phyloP scores from a whole-genome alignment of 257 asterid species.

The Craterostigma plantagineum region DNA sequence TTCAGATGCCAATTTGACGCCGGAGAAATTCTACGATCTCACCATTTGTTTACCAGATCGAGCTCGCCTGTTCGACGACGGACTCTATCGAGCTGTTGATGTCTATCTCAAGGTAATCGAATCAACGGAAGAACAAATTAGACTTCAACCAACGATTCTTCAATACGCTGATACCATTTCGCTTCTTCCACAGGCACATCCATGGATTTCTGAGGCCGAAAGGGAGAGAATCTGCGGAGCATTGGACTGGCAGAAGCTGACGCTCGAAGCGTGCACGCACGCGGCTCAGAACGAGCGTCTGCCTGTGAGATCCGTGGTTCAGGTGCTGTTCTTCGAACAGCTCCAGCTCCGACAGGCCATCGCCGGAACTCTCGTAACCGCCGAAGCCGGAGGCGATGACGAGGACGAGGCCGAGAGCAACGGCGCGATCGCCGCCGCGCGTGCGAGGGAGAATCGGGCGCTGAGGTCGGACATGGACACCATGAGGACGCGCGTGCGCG shows the following conservation, averaged over 20 bases:
- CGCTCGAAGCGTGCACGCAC: slow-evolving; percentile 96
- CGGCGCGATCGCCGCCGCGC: slow-evolving; percentile 9
- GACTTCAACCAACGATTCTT: too few species aligned
- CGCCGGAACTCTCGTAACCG: slow-evolving; percentile 46
- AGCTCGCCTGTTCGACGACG: slow-evolving; percentile 83
- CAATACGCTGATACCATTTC: not conserved
- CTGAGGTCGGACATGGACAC: slow-evolving; percentile 66
- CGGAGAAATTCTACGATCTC: slow-evolving; percentile 58
- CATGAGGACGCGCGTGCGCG: slow-evolving; percentile 77
- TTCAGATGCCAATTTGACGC: slow-evolving; percentile 74
- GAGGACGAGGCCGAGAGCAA: slow-evolving; percentile 10
- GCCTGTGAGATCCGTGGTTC: slow-evolving; percentile 83
- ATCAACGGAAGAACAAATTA: too few species aligned
- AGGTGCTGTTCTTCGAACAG: slow-evolving; percentile 85
- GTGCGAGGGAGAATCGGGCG: slow-evolving; percentile 67
- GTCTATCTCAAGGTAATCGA: slow-evolving; percentile 72
- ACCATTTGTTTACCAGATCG: slow-evolving; percentile 65
- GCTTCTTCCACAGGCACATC: slow-evolving; percentile 43
- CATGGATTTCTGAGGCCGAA: slow-evolving; percentile 61
- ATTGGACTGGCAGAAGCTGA: slow-evolving; percentile 76
- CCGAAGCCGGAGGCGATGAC: slow-evolving; percentile 23
- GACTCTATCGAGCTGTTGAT: slow-evolving; percentile 95
- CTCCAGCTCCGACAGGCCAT: slow-evolving; percentile 95
- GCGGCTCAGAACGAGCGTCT: slow-evolving; percentile 93
- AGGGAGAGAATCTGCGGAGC: slow-evolving; percentile 57